Evolutionary conservation across 23 red algal species (phyloP).

Genomic region (Gracilaria vermiculophylla): DNA sequence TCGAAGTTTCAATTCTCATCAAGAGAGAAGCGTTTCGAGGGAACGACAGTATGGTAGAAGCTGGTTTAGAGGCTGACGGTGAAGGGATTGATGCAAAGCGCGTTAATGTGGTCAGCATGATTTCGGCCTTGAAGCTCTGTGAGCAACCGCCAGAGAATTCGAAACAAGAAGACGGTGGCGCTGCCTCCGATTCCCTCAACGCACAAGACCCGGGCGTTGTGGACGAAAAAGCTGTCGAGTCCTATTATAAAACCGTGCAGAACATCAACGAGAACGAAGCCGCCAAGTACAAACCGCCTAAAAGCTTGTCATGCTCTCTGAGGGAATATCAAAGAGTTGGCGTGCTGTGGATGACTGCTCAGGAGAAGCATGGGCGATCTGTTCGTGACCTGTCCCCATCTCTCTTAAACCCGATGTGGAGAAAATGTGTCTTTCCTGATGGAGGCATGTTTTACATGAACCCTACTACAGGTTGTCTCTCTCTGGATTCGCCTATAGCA

Average conservation of each 20-base stretch:
- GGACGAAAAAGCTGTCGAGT: constrained; percentile 32
- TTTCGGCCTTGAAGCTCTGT: constrained; percentile 32
- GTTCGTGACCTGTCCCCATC: neutral
- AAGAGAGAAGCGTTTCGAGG: constrained; percentile 45
- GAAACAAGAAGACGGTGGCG: neutral
- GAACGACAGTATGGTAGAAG: neutral
- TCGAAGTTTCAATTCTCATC: constrained; percentile 36
- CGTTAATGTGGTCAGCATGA: constrained; percentile 32
- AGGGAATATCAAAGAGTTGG: constrained; percentile 60
- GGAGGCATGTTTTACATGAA: constrained; percentile 77
- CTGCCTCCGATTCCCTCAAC: neutral
- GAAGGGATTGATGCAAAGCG: constrained; percentile 54
- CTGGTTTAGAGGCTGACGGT: neutral
- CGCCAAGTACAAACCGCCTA: constrained; percentile 34
- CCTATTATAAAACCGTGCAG: constrained; percentile 43
- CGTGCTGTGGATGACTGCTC: constrained; percentile 41
- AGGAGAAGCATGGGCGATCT: constrained; percentile 40
- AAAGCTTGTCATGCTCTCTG: constrained; percentile 23
- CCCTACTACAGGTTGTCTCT: constrained; percentile 31
- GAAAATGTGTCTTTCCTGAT: constrained; percentile 27
- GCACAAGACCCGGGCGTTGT: constrained; percentile 30
- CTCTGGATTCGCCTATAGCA: constrained; percentile 27
- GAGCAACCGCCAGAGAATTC: neutral
- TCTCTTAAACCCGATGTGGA: constrained; percentile 70
- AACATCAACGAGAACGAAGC: constrained; percentile 28